Percentiles rank a stretch among this genome's conserved stretches.
Evolutionary conservation across 805 yeast genomes (phyloP).

Genomic region (Metschnikowia bowlesiae): DNA sequence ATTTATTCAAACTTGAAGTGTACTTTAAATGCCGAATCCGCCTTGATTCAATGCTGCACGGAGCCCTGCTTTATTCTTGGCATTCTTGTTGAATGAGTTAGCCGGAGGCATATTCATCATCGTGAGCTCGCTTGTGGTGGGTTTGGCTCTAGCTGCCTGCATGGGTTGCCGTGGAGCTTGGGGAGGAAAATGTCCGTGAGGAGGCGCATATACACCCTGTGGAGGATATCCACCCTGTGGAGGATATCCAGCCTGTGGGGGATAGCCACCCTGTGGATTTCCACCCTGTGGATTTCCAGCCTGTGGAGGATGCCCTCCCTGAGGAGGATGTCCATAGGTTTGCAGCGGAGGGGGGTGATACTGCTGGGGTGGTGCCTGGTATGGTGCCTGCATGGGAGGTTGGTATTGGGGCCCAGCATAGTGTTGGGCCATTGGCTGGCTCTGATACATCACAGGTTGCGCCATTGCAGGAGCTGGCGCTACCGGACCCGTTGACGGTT

Average conservation of each 20-base stretch:
- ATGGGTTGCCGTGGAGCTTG: constrained; percentile 5
- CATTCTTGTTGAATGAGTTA: constrained; percentile 35
- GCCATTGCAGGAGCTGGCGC: not conserved
- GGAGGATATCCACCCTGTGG: constrained; percentile 4
- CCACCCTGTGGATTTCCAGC: too few relatives aligned
- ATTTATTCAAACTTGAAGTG: too few relatives aligned
- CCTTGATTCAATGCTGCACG: constrained; percentile 64
- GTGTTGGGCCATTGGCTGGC: constrained; percentile 6
- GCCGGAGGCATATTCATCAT: constrained; percentile 47
- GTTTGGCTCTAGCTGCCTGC: constrained; percentile 13
- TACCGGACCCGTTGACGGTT: not conserved
- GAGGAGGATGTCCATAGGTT: constrained; percentile 9
- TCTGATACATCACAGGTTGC: not conserved
- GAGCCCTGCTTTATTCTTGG: constrained; percentile 50
- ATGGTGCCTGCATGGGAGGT: constrained; percentile 18
- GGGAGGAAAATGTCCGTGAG: constrained; percentile 18
- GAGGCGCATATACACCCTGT: constrained; percentile 8
- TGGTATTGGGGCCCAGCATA: constrained; percentile 4
- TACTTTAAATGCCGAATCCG: constrained; percentile 56
- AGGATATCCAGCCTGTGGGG: constrained; percentile 6
- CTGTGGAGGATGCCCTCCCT: too few relatives aligned
- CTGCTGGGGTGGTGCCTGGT: constrained; percentile 15
- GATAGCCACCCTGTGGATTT: not conserved
- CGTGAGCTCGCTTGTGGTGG: constrained; percentile 39
- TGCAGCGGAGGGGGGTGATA: constrained; percentile 12